These are phyloP conservation scores for Pseudocercospora vitis DNA, from an alignment of 2,329 filamentous ascomycete species.

Conservation along the genomic window DNA sequence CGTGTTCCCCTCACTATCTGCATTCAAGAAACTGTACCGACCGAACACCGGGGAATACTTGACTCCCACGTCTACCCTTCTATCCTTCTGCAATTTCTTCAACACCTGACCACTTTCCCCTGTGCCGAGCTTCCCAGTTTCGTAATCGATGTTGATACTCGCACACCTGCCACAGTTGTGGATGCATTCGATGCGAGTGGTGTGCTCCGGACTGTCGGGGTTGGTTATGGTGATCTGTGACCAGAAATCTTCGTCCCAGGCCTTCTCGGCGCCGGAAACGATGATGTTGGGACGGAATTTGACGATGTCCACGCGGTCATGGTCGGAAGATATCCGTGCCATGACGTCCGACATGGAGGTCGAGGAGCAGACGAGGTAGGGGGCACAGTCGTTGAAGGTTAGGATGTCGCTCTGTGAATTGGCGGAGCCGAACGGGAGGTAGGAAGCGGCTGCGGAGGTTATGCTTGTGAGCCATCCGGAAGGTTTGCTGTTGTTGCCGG, in stretches of 20 bases:
- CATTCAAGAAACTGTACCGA: slow-evolving; percentile 46
- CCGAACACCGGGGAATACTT: slow-evolving; percentile 53
- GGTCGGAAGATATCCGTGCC: slow-evolving; percentile 37
- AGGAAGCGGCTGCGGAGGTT: slow-evolving; percentile 27
- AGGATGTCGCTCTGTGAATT: slow-evolving; percentile 40
- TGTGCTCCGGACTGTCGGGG: neutral
- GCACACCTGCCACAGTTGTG: slow-evolving; percentile 51
- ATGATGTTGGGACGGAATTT: slow-evolving; percentile 52
- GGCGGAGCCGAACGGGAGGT: slow-evolving; percentile 16
- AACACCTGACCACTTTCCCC: slow-evolving; percentile 44
- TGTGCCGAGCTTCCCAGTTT: slow-evolving; percentile 43
- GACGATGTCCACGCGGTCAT: slow-evolving; percentile 40
- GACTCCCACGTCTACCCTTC: slow-evolving; percentile 46
- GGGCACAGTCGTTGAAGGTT: slow-evolving; percentile 72
- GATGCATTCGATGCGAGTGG: slow-evolving; percentile 38
- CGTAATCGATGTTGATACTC: slow-evolving; percentile 51
- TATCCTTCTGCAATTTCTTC: slow-evolving; percentile 47
- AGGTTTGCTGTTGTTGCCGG: slow-evolving; percentile 12
- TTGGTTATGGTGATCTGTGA: slow-evolving; percentile 37
- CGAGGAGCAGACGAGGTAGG: slow-evolving; percentile 70
- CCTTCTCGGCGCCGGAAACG: slow-evolving; percentile 41
- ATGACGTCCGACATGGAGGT: slow-evolving; percentile 69
- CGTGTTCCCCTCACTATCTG: slow-evolving; percentile 33
- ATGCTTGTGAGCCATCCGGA: slow-evolving; percentile 39
- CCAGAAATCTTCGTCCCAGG: slow-evolving; percentile 53